Evolutionary conservation across 2,329 filamentous ascomycete species (phyloP).

Genomic region (Diaporthe sp.): DNA sequence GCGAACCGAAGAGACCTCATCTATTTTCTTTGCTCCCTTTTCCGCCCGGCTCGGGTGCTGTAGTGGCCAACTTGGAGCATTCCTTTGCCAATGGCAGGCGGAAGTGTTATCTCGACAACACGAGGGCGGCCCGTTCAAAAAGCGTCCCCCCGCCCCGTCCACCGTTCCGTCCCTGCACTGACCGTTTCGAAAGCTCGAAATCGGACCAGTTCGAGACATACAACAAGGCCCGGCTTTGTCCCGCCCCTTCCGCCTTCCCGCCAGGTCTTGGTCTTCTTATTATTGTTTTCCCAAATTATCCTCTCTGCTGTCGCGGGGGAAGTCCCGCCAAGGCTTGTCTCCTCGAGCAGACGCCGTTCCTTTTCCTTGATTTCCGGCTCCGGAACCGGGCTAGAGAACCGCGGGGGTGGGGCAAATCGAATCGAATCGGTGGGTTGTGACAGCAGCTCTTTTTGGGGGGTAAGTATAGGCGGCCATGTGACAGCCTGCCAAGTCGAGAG

Average conservation of each 20-base stretch:
- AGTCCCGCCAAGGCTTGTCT: conserved; percentile 3
- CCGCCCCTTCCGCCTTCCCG: background rate
- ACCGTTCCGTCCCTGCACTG: background rate
- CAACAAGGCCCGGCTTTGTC: conserved; percentile 9
- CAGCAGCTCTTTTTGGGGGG: background rate
- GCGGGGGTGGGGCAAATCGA: conserved; percentile 11
- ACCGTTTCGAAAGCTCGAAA: conserved; percentile 2
- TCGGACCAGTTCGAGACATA: conserved; percentile 16
- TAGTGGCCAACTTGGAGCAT: background rate
- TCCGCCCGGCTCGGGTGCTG: background rate
- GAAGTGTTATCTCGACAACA: conserved; percentile 18
- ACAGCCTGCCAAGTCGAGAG: conserved; percentile 29
- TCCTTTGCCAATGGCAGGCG: conserved; percentile 13
- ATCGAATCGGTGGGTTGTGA: background rate
- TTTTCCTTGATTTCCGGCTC: background rate
- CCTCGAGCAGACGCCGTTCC: background rate
- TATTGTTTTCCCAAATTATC: conserved; percentile 53
- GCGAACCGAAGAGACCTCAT: conserved; percentile 7
- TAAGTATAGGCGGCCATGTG: conserved; percentile 24
- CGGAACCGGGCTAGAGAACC: conserved; percentile 16
- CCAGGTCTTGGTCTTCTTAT: conserved; percentile 44
- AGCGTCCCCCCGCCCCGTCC: background rate
- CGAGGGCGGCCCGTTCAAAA: background rate
- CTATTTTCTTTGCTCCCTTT: background rate
- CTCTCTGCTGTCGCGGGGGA: conserved; percentile 45